phyloP scores from a whole-genome alignment of 2,329 filamentous ascomycete species.

The Emergomyces orientalis region DNA sequence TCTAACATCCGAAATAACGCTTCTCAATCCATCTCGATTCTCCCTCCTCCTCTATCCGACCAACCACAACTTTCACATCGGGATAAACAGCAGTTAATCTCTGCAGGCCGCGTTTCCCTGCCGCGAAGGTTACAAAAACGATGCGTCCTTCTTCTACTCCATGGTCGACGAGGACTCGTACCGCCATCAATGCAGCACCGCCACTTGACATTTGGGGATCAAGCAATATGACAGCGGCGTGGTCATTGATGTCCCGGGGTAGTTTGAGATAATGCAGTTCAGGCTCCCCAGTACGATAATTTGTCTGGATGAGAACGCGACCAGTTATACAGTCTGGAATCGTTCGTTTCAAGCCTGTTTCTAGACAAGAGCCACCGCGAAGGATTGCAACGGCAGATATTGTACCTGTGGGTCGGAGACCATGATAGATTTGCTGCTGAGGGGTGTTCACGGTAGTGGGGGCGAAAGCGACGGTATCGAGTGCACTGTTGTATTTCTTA shows the following conservation, averaged over 20 bases:
- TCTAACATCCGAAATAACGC: constrained; percentile 76
- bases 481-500: constrained; percentile 25
- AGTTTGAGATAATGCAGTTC: constrained; percentile 85
- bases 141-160: constrained; percentile 77
- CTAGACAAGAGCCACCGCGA: constrained; percentile 78
- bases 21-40: constrained; percentile 86
- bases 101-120: constrained; percentile 73
- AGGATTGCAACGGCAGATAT: constrained; percentile 81
- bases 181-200: constrained; percentile 80
- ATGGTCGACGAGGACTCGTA: constrained; percentile 90
- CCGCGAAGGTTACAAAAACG: constrained; percentile 86
- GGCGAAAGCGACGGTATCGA: constrained; percentile 56
- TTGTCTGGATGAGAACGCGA: constrained; percentile 82
- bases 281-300: constrained; percentile 74
- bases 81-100: constrained; percentile 83
- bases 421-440: constrained; percentile 58
- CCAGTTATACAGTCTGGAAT: constrained; percentile 89
- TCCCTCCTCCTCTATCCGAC: constrained; percentile 68
- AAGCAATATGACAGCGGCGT: constrained; percentile 74
- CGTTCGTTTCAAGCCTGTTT: constrained; percentile 77
- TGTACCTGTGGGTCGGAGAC: constrained; percentile 60
- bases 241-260: constrained; percentile 59
- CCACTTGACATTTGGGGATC: constrained; percentile 94
- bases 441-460: constrained; percentile 60
- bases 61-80: constrained; percentile 75